Percentiles rank a stretch among this genome's conserved stretches.
Evolutionary conservation across 495 filamentous ascomycete genomes (phyloP).

Genomic region (Delitschia confertaspora): DNA sequence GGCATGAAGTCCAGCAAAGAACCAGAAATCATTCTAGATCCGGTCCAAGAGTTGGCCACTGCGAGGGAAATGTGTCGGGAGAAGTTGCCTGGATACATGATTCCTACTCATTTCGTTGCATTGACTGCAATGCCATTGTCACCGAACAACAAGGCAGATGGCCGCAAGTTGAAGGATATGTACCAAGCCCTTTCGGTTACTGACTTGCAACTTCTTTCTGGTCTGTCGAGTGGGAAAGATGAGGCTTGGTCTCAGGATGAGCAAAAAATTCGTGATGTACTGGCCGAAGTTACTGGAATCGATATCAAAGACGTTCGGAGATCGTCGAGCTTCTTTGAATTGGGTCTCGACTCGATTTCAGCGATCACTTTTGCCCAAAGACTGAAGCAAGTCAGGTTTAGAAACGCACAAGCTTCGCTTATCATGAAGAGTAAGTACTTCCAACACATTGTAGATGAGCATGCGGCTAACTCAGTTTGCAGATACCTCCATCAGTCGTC

Average conservation of each 20-base stretch:
- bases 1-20: constrained; percentile 2
- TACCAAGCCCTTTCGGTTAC: constrained; percentile 48
- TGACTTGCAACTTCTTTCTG: constrained; percentile 48
- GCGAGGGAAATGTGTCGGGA: constrained; percentile 47
- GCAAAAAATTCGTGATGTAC: constrained; percentile 40
- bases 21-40: constrained; percentile 16
- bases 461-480: background rate
- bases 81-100: constrained; percentile 64
- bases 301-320: constrained; percentile 39
- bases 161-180: constrained; percentile 49
- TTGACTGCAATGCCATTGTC: constrained; percentile 57
- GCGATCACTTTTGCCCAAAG: constrained; percentile 52
- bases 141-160: constrained; percentile 65
- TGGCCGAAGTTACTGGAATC: constrained; percentile 44
- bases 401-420: constrained; percentile 49
- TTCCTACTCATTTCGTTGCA: constrained; percentile 63
- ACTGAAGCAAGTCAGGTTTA: constrained; percentile 41
- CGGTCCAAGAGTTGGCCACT: constrained; percentile 18
- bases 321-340: constrained; percentile 63
- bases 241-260: constrained; percentile 37
- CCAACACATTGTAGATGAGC: background rate
- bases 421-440: constrained; percentile 53
- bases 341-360: constrained; percentile 77
- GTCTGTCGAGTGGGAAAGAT: constrained; percentile 28
- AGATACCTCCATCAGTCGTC: constrained; percentile 46